Percentiles rank a stretch among this genome's conserved stretches.
phyloP scores from a whole-genome alignment of 2,329 filamentous ascomycete genomes.

The Domatiomyces catenatus region DNA sequence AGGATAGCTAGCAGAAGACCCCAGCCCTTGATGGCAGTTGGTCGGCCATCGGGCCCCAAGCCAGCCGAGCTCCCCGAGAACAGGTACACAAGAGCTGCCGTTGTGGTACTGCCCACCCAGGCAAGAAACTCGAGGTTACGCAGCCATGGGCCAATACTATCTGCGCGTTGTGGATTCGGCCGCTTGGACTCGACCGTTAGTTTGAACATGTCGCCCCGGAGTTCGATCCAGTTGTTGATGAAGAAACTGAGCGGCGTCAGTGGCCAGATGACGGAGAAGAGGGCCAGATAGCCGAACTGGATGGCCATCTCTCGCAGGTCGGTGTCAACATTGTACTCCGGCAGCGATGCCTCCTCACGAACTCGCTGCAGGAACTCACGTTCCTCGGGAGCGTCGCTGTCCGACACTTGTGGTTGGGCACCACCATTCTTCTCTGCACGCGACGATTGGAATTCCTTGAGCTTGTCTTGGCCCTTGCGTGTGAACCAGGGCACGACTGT shows the following conservation, averaged over 20 bases:
- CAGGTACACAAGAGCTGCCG: constrained; percentile 74
- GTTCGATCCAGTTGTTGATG: constrained; percentile 89
- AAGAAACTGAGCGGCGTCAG: constrained; percentile 80
- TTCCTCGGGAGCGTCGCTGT: constrained; percentile 60
- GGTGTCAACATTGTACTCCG: constrained; percentile 71
- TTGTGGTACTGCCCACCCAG: constrained; percentile 82
- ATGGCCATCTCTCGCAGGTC: constrained; percentile 92
- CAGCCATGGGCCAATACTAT: constrained; percentile 89
- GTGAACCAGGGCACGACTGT: constrained; percentile 74
- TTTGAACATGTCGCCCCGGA: constrained; percentile 86
- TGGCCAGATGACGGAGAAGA: constrained; percentile 92
- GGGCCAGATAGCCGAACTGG: constrained; percentile 72
- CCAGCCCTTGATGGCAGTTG: constrained; percentile 60
- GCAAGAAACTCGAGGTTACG: constrained; percentile 75
- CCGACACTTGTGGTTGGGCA: constrained; percentile 32
- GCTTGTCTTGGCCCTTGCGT: constrained; percentile 60
- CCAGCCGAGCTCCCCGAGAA: constrained; percentile 50
- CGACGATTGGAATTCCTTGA: constrained; percentile 55
- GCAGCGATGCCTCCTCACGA: constrained; percentile 66
- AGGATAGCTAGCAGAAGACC: constrained; percentile 68
- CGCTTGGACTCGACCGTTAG: constrained; percentile 80
- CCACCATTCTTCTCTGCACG: constrained; percentile 42
- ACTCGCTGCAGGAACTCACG: constrained; percentile 65
- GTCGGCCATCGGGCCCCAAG: constrained; percentile 49
- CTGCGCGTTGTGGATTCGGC: constrained; percentile 74